Conservation (phyloP, 148 eudicot genomes). For the Camellia sinensis region DNA sequence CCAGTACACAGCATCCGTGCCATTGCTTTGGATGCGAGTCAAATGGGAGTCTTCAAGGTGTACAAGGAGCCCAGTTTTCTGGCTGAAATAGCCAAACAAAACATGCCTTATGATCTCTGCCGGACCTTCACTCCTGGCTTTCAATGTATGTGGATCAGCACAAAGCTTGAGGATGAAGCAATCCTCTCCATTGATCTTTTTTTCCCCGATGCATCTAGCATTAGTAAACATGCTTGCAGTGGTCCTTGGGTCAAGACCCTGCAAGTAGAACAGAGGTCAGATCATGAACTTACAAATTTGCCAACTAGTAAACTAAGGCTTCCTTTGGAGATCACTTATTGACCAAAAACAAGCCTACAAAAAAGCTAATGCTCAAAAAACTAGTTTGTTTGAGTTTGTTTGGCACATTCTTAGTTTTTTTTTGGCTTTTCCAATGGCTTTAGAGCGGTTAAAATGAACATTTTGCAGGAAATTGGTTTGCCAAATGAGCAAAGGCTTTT, state of each 20-base stretch:
- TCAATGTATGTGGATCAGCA: constrained; percentile 50
- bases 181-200: constrained; percentile 56
- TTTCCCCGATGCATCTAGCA: constrained; percentile 60
- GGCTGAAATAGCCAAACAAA: constrained; percentile 60
- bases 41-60: constrained; percentile 59
- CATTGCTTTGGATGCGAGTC: constrained; percentile 85
- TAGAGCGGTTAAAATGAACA: too few species aligned
- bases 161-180: constrained; percentile 62
- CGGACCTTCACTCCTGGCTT: constrained; percentile 46
- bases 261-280: constrained; percentile 7
- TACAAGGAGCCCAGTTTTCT: constrained; percentile 60
- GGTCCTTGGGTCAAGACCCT: constrained; percentile 69
- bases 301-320: neutral
- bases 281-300: neutral
- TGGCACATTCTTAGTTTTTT: too few species aligned
- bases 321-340: too few species aligned
- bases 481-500: too few species aligned
- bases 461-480: too few species aligned
- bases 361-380: too few species aligned
- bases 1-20: constrained; percentile 97
- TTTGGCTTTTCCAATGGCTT: too few species aligned
- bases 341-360: too few species aligned
- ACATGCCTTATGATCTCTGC: constrained; percentile 55
- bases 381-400: too few species aligned
- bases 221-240: constrained; percentile 55